These are phyloP conservation scores for Leucoagaricus sp. DNA, from an alignment of 1,284 basidiomycete genomes.

Conservation along the genomic window DNA sequence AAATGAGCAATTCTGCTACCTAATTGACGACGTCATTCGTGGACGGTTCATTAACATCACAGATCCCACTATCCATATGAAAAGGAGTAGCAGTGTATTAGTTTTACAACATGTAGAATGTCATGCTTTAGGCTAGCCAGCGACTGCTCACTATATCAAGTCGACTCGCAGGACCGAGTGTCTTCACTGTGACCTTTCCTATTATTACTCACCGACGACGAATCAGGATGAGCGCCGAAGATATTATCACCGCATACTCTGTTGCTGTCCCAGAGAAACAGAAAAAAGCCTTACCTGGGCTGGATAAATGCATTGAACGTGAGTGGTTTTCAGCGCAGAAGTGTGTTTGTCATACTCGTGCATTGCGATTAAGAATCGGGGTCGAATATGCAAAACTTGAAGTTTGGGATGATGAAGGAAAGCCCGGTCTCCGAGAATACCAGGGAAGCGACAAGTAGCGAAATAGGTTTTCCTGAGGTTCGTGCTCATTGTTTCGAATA, in stretches of 20 bases:
- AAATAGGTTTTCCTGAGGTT: neutral
- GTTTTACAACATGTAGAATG: no score
- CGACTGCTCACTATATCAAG: no score
- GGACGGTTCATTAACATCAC: neutral
- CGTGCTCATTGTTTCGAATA: neutral
- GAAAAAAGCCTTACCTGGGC: slow-evolving; percentile 49
- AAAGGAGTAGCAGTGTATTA: no score
- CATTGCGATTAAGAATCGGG: slow-evolving; percentile 29
- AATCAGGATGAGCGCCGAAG: slow-evolving; percentile 23
- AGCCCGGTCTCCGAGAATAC: slow-evolving; percentile 55
- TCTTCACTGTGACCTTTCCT: no score
- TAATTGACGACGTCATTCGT: neutral
- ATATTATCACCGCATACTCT: slow-evolving; percentile 29
- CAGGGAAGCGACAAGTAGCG: slow-evolving; percentile 47
- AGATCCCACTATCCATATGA: no score
- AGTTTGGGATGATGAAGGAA: slow-evolving; percentile 58
- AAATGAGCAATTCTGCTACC: slow-evolving; percentile 2
- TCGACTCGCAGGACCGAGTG: no score
- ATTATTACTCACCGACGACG: no score
- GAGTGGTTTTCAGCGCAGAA: no score
- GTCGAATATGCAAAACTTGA: slow-evolving; percentile 59
- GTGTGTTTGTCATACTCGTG: neutral
- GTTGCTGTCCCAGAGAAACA: slow-evolving; percentile 37
- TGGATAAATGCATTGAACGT: slow-evolving; percentile 44
- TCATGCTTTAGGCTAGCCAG: no score